Evolutionary conservation across 441 rosid species (phyloP), one percentile per base, ranked within the genome.

Genomic region (Theobroma grandiflorum): DNA sequence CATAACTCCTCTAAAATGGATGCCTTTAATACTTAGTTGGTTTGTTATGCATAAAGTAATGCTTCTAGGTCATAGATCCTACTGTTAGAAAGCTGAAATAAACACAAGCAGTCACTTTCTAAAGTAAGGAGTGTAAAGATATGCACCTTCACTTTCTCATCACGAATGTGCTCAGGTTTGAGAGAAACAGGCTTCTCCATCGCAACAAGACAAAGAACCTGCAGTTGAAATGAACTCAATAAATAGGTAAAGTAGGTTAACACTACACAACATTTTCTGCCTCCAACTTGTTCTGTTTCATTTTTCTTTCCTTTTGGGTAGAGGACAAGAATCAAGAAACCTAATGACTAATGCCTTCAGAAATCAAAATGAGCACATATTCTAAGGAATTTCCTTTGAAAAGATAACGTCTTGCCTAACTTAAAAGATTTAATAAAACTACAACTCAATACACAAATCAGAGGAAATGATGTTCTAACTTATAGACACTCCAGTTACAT

Each of bases 171-270:
- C 91, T 97, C 99, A 8, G 99, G 99, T 83, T 90, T 94, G 79
- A 95, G 94, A 80, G 99, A 97, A 78, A 97, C 77, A 0, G 99
- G 99, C 88, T 94, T 95, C 89, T 97, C 98, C 99, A 97, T 97
- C 33, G 96, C 98, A 66, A 97, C 94, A 66, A 97, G 97, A 85
- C 97, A 97, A 78, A 97, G 91, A 85, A 97, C 92, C 99, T 95
- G 90, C 67, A 81, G 40, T 75, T 79, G 67, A 63, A 73, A 20
- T 77, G 75, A 83, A 78, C 59, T 20, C 26, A 66, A 78, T 40
- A 63, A 61, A 62, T 80, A 71, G 40, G n/a, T 20, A 18, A 45
- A 75, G n/a, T 26, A 47, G 35, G 61, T 10, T 75, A 35, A 75
- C 0, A 4, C 8, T 75, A 62, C 10, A 33, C 40, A 33, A 43